These are phyloP conservation scores for Ulota crispa DNA, from an alignment of 225 moss, liverwort and hornwort genomes.

Conservation along the genomic window DNA sequence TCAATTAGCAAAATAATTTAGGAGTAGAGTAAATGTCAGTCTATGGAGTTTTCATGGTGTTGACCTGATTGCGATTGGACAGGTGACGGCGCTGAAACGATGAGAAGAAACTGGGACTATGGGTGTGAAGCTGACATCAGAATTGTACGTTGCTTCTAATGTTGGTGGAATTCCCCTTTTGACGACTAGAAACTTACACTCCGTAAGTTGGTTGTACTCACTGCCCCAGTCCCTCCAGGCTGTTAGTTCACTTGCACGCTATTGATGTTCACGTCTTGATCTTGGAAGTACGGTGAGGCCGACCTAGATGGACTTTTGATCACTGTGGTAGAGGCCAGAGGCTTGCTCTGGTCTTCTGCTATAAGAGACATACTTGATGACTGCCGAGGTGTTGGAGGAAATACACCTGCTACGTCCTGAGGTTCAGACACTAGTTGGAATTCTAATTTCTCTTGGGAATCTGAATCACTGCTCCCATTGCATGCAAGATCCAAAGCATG, in stretches of 20 bases:
- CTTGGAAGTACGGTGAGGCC: slow-evolving; percentile 25
- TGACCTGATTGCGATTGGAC: slow-evolving; percentile 31
- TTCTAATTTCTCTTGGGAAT: slow-evolving; percentile 27
- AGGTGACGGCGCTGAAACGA: slow-evolving; percentile 29
- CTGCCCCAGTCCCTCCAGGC: background rate
- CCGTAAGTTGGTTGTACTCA: slow-evolving; percentile 12
- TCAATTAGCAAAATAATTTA: background rate
- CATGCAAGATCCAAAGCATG: background rate
- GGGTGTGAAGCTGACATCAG: slow-evolving; percentile 26
- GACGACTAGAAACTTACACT: slow-evolving; percentile 26
- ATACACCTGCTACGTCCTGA: slow-evolving; percentile 7
- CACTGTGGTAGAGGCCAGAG: background rate
- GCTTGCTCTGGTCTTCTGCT: slow-evolving; percentile 14
- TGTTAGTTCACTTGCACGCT: slow-evolving; percentile 11
- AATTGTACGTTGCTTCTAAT: slow-evolving; percentile 19
- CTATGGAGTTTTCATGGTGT: background rate
- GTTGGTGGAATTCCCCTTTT: slow-evolving; percentile 34
- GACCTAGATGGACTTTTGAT: slow-evolving; percentile 12
- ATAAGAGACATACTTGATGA: background rate
- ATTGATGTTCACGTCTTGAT: slow-evolving; percentile 22
- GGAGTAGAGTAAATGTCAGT: background rate
- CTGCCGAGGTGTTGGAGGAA: background rate
- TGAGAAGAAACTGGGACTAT: slow-evolving; percentile 45
- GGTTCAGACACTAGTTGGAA: slow-evolving; percentile 9
- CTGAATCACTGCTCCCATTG: slow-evolving; percentile 15